Percentiles rank a stretch among this genome's conserved stretches.
Evolutionary conservation across 148 eudicot genomes (phyloP).

Genomic region (Vaccinium macrocarpon): DNA sequence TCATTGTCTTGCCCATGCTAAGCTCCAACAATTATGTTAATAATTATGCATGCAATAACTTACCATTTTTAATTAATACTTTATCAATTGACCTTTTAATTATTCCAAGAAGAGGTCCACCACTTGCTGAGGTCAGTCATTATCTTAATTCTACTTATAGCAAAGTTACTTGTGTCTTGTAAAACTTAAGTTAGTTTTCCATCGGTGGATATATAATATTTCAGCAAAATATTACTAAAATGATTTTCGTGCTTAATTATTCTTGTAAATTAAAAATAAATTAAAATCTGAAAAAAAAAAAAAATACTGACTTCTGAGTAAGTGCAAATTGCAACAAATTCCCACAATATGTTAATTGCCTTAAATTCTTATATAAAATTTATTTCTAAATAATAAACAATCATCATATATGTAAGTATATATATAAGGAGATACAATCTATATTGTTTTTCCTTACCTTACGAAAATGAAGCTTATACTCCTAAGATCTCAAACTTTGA

Average conservation of each 20-base stretch:
- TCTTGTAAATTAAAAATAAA: neutral
- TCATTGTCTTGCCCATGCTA: neutral
- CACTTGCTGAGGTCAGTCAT: neutral
- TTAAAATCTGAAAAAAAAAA: neutral
- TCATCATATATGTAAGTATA: too few relatives aligned
- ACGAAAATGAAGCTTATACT: too few relatives aligned
- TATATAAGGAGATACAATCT: too few relatives aligned
- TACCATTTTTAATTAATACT: neutral
- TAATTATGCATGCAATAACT: neutral
- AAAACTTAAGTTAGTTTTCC: neutral
- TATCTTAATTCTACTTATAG: neutral
- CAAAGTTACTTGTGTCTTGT: neutral
- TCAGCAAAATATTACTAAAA: neutral
- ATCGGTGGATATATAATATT: neutral
- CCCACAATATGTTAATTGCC: neutral
- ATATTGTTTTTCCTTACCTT: too few relatives aligned
- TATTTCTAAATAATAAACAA: too few relatives aligned
- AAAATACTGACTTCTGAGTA: neutral
- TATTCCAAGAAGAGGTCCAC: neutral
- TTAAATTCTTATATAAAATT: too few relatives aligned
- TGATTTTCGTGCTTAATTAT: neutral
- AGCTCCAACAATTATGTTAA: neutral
- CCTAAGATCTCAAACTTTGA: too few relatives aligned
- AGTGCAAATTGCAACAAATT: neutral
- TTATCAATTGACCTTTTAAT: neutral